These are phyloP conservation scores for Pyracantha coccinea DNA, from an alignment of 331 rosid genomes.

Conservation along the genomic window DNA sequence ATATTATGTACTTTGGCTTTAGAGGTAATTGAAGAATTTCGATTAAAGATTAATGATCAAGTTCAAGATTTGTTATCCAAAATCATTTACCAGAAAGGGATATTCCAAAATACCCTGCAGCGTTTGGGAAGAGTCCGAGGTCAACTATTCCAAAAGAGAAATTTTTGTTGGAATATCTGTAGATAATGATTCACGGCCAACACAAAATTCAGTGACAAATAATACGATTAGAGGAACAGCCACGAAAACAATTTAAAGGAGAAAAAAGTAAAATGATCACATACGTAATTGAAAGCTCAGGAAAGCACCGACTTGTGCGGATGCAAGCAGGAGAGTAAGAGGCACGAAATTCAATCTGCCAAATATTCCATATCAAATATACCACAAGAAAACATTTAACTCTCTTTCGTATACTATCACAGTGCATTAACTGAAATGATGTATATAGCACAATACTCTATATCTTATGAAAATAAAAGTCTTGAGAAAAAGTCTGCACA, in stretches of 20 bases:
- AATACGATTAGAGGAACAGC: neutral
- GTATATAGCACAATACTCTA: neutral
- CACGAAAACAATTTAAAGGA: neutral
- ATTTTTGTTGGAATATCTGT: slow-evolving; percentile 85
- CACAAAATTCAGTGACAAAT: slow-evolving; percentile 6
- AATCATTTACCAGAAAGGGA: slow-evolving; percentile 58
- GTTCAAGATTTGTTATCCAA: neutral
- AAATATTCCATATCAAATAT: slow-evolving; percentile 7
- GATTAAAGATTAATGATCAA: neutral
- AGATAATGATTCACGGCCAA: slow-evolving; percentile 14
- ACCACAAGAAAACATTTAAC: neutral
- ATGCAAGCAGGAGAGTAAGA: slow-evolving; percentile 63
- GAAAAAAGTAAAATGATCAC: slow-evolving; percentile 2
- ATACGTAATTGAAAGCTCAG: slow-evolving; percentile 86
- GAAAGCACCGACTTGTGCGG: slow-evolving; percentile 65
- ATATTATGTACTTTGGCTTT: neutral
- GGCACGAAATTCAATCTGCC: slow-evolving; percentile 72
- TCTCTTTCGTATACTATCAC: neutral
- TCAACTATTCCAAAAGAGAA: slow-evolving; percentile 86
- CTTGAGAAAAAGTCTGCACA: slow-evolving; percentile 19
- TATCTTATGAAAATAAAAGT: neutral
- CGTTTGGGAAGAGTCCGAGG: slow-evolving; percentile 93
- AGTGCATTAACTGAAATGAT: neutral
- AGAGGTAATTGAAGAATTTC: neutral
- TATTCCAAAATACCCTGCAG: slow-evolving; percentile 75